phyloP scores from a whole-genome alignment of 257 asterid genomes.

The Anisodus acutangulus region DNA sequence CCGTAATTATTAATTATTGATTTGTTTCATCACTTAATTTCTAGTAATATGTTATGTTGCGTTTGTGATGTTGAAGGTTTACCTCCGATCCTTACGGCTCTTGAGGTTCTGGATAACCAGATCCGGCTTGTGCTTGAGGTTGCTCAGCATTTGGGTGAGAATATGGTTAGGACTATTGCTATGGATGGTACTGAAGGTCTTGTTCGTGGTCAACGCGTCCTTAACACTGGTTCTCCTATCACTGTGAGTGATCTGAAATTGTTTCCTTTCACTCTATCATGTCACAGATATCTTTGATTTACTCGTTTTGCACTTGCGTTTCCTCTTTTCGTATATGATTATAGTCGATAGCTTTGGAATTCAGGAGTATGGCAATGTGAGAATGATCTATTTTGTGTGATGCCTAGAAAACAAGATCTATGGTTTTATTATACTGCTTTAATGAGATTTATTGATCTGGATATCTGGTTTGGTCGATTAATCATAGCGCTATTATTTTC shows the following conservation, averaged over 20 bases:
- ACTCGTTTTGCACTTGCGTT: no score
- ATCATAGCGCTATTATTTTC: neutral
- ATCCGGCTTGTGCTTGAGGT: conserved; percentile 91
- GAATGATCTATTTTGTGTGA: neutral
- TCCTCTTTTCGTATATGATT: no score
- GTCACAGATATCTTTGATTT: no score
- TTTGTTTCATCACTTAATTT: no score
- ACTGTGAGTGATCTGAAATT: conserved; percentile 55
- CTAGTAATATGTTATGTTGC: no score
- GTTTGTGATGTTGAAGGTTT: conserved; percentile 55
- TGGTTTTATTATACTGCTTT: neutral
- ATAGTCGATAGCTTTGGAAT: neutral
- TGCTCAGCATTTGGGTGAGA: conserved; percentile 91
- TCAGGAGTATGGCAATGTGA: neutral
- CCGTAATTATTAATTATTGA: no score
- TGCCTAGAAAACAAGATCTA: neutral
- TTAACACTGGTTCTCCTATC: conserved; percentile 88
- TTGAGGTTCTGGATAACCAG: conserved; percentile 88
- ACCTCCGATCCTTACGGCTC: conserved; percentile 92
- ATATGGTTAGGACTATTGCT: conserved; percentile 83
- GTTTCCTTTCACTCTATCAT: no score
- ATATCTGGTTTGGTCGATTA: neutral
- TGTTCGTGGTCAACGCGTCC: conserved; percentile 85
- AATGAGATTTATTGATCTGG: neutral
- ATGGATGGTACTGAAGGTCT: conserved; percentile 97